Conservation (phyloP, 148 eudicot genomes). For the Linanthus parryae region DNA sequence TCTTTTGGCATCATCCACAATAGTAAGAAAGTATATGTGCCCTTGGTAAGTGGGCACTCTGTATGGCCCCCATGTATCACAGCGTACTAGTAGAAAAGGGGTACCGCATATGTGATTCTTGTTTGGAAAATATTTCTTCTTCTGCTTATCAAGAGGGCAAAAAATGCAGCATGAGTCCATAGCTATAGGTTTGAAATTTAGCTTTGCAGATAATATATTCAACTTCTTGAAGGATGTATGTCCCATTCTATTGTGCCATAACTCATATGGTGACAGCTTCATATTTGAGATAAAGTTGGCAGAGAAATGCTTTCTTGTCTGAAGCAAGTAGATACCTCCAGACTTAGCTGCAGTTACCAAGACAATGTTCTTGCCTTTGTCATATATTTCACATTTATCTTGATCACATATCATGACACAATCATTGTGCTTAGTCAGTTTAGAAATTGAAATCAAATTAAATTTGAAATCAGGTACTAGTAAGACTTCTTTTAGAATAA, state of each 20-base stretch:
- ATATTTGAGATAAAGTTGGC: no score
- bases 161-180: not conserved
- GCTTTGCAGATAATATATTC: not conserved
- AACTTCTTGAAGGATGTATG: not conserved
- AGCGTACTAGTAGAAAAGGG: not conserved
- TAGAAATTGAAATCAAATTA: no score
- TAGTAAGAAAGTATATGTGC: not conserved
- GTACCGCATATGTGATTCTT: not conserved
- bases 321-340: no score
- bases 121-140: not conserved
- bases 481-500: no score
- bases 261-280: no score
- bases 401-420: no score
- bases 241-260: not conserved
- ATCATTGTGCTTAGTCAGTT: no score
- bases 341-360: no score
- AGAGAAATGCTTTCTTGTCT: no score
- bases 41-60: not conserved
- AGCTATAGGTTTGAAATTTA: not conserved
- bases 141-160: not conserved
- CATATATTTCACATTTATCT: no score
- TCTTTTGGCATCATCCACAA: not conserved
- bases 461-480: no score
- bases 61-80: not conserved
- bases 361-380: no score